Base-by-base conservation (phyloP, 306 rosid genomes). In the Trichosanthes cucumerina region DNA sequence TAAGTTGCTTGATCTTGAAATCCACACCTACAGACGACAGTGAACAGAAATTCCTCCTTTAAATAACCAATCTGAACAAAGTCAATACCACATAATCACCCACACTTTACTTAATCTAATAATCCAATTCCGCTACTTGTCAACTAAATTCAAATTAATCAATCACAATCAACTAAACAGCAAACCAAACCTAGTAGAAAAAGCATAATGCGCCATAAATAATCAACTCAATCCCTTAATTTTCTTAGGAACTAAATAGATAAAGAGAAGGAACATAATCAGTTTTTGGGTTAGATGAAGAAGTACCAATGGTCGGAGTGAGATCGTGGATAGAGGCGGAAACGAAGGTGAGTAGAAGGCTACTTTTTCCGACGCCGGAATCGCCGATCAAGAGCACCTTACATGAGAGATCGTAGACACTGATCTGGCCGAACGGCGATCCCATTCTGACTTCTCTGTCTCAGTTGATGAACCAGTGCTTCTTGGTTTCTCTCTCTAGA, bases 371-470 rank as follows among this genome's bases (percentile, higher is more conserved):
- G 23, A 94, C 98, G 49, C 85, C 97, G 9, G 98, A 88, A 79
- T 94, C 98, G 78, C 98, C 98, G 79, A 94, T 92, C 86, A 94
- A 52, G 87, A 94, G 86, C 89, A 94, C 85, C 95, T 94, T 94
- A 85, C 89, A 90, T 3, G 98, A 92, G 80, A 94, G 90, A 90
- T 92, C 97, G 86, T 88, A 92, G 86, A 65, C 83, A 77, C 84
- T 87, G 79, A 81, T 82, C 81, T 92, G 96, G 59, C 86, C 94
- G 49, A 96, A 90, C 68, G 93, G 88, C 34, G 96, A 94, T 81
- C 93, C 90, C 98, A 90, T 90, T 7, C 9, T 11, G 3, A 26
- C 9, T 60, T 63, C 6, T 18, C 9, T 5, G 6, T 7, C 10
- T 15, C 19, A 63, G 36, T 38, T n/a, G 24, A 62, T 31, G 41